Percentiles rank a stretch among this genome's conserved stretches.
Conservation (phyloP, 306 rosid genomes). For the Adenanthera pavonina region DNA sequence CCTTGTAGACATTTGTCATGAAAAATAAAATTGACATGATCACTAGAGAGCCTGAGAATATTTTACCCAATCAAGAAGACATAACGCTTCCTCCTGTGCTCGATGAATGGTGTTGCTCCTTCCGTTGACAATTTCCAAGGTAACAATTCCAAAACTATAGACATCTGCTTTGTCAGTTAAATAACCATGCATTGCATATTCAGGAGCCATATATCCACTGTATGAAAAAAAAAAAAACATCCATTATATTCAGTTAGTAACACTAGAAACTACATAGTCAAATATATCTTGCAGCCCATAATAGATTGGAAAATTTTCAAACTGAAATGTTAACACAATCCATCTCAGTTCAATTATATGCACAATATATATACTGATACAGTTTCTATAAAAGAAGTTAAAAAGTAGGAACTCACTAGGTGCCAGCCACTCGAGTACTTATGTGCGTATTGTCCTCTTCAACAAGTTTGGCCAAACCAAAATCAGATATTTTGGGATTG, state of each 20-base stretch:
- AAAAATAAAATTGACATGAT: neutral
- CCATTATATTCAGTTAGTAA: neutral
- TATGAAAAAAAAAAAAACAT: slow-evolving; percentile 6
- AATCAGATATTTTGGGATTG: slow-evolving; percentile 54
- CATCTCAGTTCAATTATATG: neutral
- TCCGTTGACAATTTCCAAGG: slow-evolving; percentile 60
- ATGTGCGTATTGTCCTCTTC: slow-evolving; percentile 58
- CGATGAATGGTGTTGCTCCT: slow-evolving; percentile 49
- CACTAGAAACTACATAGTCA: too few species aligned
- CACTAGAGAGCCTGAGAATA: neutral
- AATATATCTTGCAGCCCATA: neutral
- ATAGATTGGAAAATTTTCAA: too few species aligned
- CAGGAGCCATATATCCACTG: slow-evolving; percentile 67
- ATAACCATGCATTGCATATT: slow-evolving; percentile 71
- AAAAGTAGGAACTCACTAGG: slow-evolving; percentile 44
- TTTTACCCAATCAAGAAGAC: slow-evolving; percentile 51
- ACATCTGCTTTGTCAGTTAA: slow-evolving; percentile 80
- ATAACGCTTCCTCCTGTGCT: slow-evolving; percentile 35
- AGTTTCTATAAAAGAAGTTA: neutral
- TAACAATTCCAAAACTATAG: slow-evolving; percentile 71
- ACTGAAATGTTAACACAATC: neutral
- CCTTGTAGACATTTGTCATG: neutral
- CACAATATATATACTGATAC: too few species aligned
- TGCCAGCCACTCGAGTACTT: slow-evolving; percentile 57
- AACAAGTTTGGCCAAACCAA: slow-evolving; percentile 61